phyloP scores from a whole-genome alignment of 352 stramenopile species.

The Stephanocyclus meneghinianus region DNA sequence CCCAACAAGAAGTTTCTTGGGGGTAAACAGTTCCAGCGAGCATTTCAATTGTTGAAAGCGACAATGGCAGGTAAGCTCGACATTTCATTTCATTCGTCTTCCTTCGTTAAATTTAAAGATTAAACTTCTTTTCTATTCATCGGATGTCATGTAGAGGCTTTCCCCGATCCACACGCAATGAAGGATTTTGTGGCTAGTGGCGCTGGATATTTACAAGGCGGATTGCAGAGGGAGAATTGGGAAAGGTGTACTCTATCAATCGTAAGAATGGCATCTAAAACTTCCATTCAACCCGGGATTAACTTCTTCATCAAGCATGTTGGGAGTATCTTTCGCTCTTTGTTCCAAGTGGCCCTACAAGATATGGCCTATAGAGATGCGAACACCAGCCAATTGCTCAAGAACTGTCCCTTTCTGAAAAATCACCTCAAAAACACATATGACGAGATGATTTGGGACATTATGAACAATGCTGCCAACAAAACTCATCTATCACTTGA shows the following conservation, averaged over 20 bases:
- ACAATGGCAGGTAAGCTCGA: conserved; percentile 55
- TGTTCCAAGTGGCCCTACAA: conserved; percentile 51
- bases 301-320: conserved; percentile 78
- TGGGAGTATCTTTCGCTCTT: conserved; percentile 64
- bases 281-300: conserved; percentile 52
- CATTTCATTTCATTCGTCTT: background rate
- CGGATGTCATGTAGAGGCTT: conserved; percentile 33
- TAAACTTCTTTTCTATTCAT: background rate
- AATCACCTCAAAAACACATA: conserved; percentile 48
- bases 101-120: background rate
- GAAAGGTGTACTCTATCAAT: conserved; percentile 48
- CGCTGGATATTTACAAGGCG: conserved; percentile 63
- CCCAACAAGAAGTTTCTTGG: conserved; percentile 65
- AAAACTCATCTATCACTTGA: conserved; percentile 58
- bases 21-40: conserved; percentile 75
- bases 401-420: conserved; percentile 56
- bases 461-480: conserved; percentile 59
- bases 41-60: conserved; percentile 58
- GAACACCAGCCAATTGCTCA: conserved; percentile 51
- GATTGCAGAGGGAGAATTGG: conserved; percentile 73
- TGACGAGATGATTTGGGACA: conserved; percentile 69
- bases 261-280: conserved; percentile 37
- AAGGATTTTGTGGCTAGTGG: conserved; percentile 63
- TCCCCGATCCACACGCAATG: conserved; percentile 61
- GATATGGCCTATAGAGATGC: conserved; percentile 18